Base-by-base conservation (phyloP, 106 monocot genomes). In the Acorus calamus region DNA sequence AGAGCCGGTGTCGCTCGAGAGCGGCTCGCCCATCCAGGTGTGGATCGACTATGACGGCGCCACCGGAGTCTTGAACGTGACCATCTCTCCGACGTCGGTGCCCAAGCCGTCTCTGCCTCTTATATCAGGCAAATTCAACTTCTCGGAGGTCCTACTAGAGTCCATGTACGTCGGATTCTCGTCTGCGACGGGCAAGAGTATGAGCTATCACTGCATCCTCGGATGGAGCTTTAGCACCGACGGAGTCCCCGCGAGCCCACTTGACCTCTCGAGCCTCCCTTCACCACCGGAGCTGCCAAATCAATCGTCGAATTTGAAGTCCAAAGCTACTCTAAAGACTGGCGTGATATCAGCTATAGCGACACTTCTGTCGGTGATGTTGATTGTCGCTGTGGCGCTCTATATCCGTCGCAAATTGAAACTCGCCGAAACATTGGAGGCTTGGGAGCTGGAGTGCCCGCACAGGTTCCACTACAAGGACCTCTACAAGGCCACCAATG, bases 141-240 rank as follows among this genome's bases (percentile, higher is more conserved):
- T 58, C 8, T 58, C 58, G n/a, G 41, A 14, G 5, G 42, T 58
- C n/a, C 58, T 58, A 11, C 11, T 41, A 8, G 58, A 58, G 14
- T 28, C 2, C 58, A 58, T 58, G 58, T 58, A 14, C 8, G 58
- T 58, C 14, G 58, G 58, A 14, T 58, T 58, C 58, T 58, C 58
- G 2, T 11, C 58, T 41, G 14, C 58, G 4, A 58, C 58, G 4
- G 58, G 58, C 14, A 11, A 14, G 2, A 14, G 14, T 28, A 42
- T 42, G 5, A 58, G 58, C 58, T 58, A 11, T 42, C 58, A 58
- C 42, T 58, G 42, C 58, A 11, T 58, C 12, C 42, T 58, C 4
- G 58, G 58, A 28, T 58, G 58, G 58, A 58, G 58, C 58, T 58
- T 58, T 28, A 12, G 14, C 41, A 58, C 14, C 41, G 42, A 58